phyloP scores from a whole-genome alignment of 306 rosid genomes.

The Ziziphus jujuba region DNA sequence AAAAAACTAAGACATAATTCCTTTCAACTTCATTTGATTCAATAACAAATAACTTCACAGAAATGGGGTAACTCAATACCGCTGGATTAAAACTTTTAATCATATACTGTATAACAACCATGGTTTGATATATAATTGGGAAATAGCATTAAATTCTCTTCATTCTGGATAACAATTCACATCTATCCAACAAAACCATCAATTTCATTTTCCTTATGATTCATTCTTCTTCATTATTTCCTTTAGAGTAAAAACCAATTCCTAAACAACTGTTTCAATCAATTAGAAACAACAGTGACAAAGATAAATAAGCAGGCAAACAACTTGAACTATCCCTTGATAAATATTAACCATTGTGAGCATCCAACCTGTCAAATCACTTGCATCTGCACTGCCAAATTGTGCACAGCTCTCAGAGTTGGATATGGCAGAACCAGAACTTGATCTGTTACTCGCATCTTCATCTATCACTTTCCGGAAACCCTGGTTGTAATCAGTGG shows the following conservation, averaged over 20 bases:
- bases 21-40: slow-evolving; percentile 1
- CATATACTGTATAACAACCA: too few species aligned
- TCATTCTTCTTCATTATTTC: not conserved
- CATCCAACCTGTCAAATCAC: slow-evolving; percentile 93
- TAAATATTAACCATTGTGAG: slow-evolving; percentile 18
- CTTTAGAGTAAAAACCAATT: not conserved
- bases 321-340: not conserved
- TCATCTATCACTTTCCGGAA: slow-evolving; percentile 65
- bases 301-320: not conserved
- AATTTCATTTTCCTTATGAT: too few species aligned
- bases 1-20: slow-evolving; percentile 6
- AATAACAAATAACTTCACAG: not conserved
- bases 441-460: slow-evolving; percentile 85
- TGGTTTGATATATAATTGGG: not conserved
- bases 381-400: slow-evolving; percentile 73
- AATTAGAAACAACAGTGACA: not conserved
- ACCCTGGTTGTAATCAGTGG: slow-evolving; percentile 59
- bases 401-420: slow-evolving; percentile 96
- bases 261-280: slow-evolving; percentile 3
- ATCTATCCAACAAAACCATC: too few species aligned
- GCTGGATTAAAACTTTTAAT: not conserved
- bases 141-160: not conserved
- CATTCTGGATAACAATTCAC: not conserved
- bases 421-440: slow-evolving; percentile 96
- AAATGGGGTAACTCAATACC: not conserved